phyloP scores from a whole-genome alignment of 345 rosid species.

The Citrus sinensis region DVS_A1.0 CM039162.1:30731001-30731500 shows the following conservation, averaged over 20 bases:
- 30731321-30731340: not conserved
- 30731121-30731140: slow-evolving; percentile 20
- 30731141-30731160: not conserved
- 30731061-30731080: slow-evolving; percentile 32
- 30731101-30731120: slow-evolving; percentile 5
- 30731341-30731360: not conserved
- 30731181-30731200: slow-evolving; percentile 1
- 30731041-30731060: slow-evolving; percentile 6
- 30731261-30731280: not conserved
- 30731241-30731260: not conserved
- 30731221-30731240: not conserved
- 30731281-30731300: not conserved
- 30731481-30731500: not conserved
- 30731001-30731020: slow-evolving; percentile 36
- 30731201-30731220: slow-evolving; percentile 17
- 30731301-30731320: not conserved
- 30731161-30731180: slow-evolving; percentile 13
- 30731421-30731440: no score
- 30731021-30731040: slow-evolving; percentile 26
- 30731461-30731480: no score
- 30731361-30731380: not conserved
- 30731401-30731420: no score
- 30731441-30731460: no score
- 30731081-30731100: slow-evolving; percentile 9
- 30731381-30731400: not conserved